Evolutionary conservation across 441 rosid genomes (phyloP).

Genomic region (Omphalea diandra): DNA sequence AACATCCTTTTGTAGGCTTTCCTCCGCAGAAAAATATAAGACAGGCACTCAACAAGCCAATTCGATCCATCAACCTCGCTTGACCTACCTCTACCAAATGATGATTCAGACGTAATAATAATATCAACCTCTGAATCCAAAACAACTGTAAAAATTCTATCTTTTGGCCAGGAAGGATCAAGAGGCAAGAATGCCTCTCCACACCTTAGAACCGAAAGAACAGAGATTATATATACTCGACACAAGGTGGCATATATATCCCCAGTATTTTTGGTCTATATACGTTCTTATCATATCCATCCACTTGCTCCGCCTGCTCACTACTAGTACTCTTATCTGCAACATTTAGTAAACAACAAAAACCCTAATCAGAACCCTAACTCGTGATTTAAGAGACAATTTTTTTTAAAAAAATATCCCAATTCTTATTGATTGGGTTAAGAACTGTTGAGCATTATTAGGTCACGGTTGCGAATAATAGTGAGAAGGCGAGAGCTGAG

Average conservation of each 20-base stretch:
- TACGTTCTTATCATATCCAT: constrained; percentile 24
- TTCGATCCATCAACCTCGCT: constrained; percentile 32
- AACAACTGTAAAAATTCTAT: constrained; percentile 56
- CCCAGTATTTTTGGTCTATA: constrained; percentile 65
- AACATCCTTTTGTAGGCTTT: constrained; percentile 23
- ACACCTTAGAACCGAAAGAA: constrained; percentile 72
- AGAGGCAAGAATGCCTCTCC: constrained; percentile 89
- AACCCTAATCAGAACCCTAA: neutral
- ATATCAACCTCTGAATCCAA: constrained; percentile 49
- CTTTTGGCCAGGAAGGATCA: constrained; percentile 86
- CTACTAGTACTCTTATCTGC: constrained; percentile 25
- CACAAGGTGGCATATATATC: constrained; percentile 73
- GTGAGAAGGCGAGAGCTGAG: constrained; percentile 53
- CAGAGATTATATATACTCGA: constrained; percentile 74
- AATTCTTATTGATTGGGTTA: no score
- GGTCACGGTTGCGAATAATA: no score
- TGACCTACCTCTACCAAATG: constrained; percentile 42
- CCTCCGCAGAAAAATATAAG: constrained; percentile 50
- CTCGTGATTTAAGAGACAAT: neutral
- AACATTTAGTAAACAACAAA: constrained; percentile 2
- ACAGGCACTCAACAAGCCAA: constrained; percentile 52
- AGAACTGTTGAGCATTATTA: no score
- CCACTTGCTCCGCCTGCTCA: constrained; percentile 10
- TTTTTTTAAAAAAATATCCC: no score
- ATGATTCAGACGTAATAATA: constrained; percentile 46